Conservation (phyloP, 2,329 filamentous ascomycete genomes). For the Fusarium euwallaceae region DNA sequence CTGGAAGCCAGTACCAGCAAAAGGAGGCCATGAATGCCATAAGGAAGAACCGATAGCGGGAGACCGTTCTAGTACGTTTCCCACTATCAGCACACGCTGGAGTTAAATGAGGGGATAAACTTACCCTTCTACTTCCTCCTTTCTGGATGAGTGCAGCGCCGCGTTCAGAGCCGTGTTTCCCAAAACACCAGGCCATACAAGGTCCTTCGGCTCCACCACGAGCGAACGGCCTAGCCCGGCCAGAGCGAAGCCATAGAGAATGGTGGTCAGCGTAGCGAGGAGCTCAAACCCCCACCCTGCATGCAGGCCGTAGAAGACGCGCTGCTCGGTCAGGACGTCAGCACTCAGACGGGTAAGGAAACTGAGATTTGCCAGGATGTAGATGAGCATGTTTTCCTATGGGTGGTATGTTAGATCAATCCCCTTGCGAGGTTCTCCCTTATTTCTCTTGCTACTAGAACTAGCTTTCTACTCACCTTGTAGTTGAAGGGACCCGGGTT, state of each 20-base stretch:
- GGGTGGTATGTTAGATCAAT: neutral
- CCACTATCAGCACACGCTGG: neutral
- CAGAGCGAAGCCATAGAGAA: constrained; percentile 65
- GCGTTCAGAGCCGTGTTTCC: constrained; percentile 62
- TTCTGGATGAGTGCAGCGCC: constrained; percentile 55
- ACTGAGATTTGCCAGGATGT: constrained; percentile 68
- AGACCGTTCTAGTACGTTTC: constrained; percentile 44
- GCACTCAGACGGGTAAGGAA: constrained; percentile 56
- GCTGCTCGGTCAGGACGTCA: constrained; percentile 52
- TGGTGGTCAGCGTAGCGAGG: constrained; percentile 61
- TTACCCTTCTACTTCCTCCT: constrained; percentile 43
- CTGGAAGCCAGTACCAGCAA: constrained; percentile 65
- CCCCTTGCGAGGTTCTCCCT: neutral
- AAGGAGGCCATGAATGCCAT: constrained; percentile 53
- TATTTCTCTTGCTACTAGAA: too few relatives aligned
- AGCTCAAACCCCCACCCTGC: constrained; percentile 64
- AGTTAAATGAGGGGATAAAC: neutral
- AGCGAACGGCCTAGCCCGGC: constrained; percentile 60
- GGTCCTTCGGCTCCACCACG: constrained; percentile 60
- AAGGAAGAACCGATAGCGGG: constrained; percentile 62
- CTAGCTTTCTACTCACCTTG: constrained; percentile 37
- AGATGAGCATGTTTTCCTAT: constrained; percentile 66
- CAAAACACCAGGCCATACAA: constrained; percentile 67
- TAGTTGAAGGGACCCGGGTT: constrained; percentile 58
- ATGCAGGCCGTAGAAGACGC: constrained; percentile 58